These are phyloP conservation scores for Stygiomarasmius scandens DNA, from an alignment of 1,284 basidiomycete species.

Conservation along the genomic window DNA sequence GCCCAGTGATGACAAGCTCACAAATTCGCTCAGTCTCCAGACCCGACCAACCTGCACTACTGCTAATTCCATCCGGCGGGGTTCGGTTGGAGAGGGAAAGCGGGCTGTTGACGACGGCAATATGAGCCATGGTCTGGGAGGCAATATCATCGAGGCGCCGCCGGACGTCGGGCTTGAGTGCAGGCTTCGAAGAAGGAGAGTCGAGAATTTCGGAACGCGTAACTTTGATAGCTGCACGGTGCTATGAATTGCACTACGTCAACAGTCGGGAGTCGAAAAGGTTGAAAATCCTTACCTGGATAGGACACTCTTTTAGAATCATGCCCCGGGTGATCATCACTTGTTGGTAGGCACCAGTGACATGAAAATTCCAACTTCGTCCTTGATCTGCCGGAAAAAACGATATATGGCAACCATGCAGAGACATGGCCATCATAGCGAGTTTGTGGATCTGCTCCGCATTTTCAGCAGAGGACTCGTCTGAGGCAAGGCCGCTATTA, in stretches of 20 bases:
- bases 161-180: conserved; percentile 86
- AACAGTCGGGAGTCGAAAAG: conserved; percentile 14
- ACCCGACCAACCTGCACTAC: conserved; percentile 78
- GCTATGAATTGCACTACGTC: conserved; percentile 44
- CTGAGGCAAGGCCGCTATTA: conserved; percentile 39
- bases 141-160: conserved; percentile 92
- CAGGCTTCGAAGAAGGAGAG: conserved; percentile 78
- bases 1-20: conserved; percentile 88
- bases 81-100: conserved; percentile 71
- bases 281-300: conserved; percentile 56
- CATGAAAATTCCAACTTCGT: conserved; percentile 84
- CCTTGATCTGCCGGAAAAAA: conserved; percentile 76
- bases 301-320: conserved; percentile 87
- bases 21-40: conserved; percentile 93
- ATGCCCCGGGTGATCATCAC: conserved; percentile 90
- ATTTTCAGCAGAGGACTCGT: conserved; percentile 54
- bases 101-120: conserved; percentile 86
- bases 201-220: conserved; percentile 92
- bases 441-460: conserved; percentile 80
- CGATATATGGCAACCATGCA: conserved; percentile 82
- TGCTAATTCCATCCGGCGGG: conserved; percentile 76
- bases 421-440: conserved; percentile 75
- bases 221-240: conserved; percentile 85
- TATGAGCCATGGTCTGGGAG: conserved; percentile 83
- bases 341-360: conserved; percentile 90